Evolutionary conservation across 441 rosid genomes (phyloP).

Genomic region (Croton laevigatus): DNA sequence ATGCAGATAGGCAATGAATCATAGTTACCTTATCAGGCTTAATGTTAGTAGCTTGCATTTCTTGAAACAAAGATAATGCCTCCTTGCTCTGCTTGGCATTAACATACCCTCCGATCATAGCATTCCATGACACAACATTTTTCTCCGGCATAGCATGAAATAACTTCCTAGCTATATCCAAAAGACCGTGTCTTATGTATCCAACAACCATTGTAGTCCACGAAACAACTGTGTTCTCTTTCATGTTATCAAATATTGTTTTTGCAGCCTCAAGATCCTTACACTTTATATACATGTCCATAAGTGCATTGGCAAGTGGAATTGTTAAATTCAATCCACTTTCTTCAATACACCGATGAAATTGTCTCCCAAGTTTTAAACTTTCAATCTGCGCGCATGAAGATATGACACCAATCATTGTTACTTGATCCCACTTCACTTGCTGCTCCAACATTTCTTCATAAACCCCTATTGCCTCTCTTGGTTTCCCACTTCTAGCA

Average conservation of each 20-base stretch:
- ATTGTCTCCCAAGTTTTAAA: conserved; percentile 59
- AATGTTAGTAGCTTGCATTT: conserved; percentile 62
- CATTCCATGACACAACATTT: conserved; percentile 82
- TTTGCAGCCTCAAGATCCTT: conserved; percentile 54
- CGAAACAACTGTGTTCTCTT: conserved; percentile 54
- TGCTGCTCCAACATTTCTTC: conserved; percentile 50
- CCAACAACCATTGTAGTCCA: conserved; percentile 79
- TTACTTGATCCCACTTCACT: conserved; percentile 62
- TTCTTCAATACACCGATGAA: conserved; percentile 44
- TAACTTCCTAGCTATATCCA: conserved; percentile 52
- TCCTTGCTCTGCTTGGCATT: conserved; percentile 60
- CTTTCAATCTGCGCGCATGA: conserved; percentile 52
- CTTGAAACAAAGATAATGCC: conserved; percentile 65
- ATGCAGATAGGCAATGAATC: conserved; percentile 83
- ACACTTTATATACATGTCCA: conserved; percentile 88
- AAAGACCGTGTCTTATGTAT: conserved; percentile 55
- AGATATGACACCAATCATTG: conserved; percentile 76
- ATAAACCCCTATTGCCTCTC: conserved; percentile 47
- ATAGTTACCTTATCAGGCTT: conserved; percentile 71
- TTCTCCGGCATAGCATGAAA: conserved; percentile 66
- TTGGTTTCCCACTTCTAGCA: conserved; percentile 46
- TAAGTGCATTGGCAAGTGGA: conserved; percentile 63
- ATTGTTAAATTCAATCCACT: conserved; percentile 46
- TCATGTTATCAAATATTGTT: conserved; percentile 50
- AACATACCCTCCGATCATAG: conserved; percentile 67